Conservation (phyloP, 2,329 filamentous ascomycete genomes). For the Sarocladiaceae sp. region DNA sequence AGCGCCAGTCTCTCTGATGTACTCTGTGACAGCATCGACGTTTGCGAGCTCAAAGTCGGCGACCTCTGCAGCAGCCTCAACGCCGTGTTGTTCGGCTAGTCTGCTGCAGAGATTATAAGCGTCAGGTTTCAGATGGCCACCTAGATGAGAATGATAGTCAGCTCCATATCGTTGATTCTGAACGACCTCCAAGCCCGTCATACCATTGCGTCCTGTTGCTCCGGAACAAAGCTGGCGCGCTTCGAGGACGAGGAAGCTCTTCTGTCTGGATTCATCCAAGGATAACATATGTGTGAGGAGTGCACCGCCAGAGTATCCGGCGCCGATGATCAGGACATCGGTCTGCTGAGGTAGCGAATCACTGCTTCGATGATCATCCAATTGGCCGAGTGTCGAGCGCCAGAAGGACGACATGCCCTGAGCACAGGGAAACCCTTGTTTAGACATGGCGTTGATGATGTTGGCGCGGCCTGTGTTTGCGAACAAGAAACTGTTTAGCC, state of each 20-base stretch:
- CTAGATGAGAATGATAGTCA: background rate
- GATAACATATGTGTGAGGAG: slow-evolving; percentile 31
- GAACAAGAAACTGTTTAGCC: no score
- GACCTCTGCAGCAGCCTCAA: slow-evolving; percentile 18
- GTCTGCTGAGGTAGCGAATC: slow-evolving; percentile 27
- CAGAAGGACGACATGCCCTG: slow-evolving; percentile 29
- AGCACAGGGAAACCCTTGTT: no score
- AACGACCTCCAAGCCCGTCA: background rate
- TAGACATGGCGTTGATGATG: no score
- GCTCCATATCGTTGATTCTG: background rate
- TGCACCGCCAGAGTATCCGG: slow-evolving; percentile 36
- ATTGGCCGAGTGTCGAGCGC: slow-evolving; percentile 28
- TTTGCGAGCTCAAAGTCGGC: slow-evolving; percentile 16
- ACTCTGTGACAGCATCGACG: slow-evolving; percentile 11
- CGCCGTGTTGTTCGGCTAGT: slow-evolving; percentile 11
- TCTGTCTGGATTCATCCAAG: slow-evolving; percentile 9
- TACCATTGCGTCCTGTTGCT: slow-evolving; percentile 23
- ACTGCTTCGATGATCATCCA: slow-evolving; percentile 33
- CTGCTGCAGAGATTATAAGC: slow-evolving; percentile 10
- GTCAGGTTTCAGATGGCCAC: slow-evolving; percentile 13
- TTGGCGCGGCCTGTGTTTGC: no score
- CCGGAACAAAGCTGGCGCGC: slow-evolving; percentile 23
- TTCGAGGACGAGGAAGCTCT: slow-evolving; percentile 21
- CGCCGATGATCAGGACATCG: slow-evolving; percentile 40
- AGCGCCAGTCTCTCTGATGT: slow-evolving; percentile 15